Conservation (phyloP, 768 basidiomycete species). For the Lactarius sanguifluus region DNA sequence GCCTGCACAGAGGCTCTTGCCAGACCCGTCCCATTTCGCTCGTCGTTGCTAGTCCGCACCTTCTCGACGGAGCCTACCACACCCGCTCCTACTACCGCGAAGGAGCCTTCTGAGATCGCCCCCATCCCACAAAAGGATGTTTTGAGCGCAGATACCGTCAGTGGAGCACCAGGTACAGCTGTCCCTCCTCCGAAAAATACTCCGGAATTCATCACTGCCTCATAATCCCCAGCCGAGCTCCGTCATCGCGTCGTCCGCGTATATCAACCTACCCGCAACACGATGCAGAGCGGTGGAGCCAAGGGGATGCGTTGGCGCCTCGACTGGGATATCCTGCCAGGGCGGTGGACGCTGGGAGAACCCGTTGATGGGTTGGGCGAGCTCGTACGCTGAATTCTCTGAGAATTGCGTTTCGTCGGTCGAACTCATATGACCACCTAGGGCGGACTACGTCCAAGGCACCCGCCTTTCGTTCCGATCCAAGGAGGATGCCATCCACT, state of each 20-base stretch:
- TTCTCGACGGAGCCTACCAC: constrained; percentile 32
- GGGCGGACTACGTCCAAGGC: constrained; percentile 96
- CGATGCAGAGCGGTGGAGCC: constrained; percentile 90
- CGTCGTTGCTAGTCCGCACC: constrained; percentile 18
- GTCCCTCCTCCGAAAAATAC: not conserved
- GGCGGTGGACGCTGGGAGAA: constrained; percentile 97
- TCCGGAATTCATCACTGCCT: constrained; percentile 5
- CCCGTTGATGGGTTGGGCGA: constrained; percentile 95
- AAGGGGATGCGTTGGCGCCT: constrained; percentile 90
- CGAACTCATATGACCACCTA: constrained; percentile 34
- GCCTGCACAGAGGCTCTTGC: constrained; percentile 35
- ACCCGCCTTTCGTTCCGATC: constrained; percentile 79
- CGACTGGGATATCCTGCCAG: constrained; percentile 90
- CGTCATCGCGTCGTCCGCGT: constrained; percentile 87
- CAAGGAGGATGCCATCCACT: constrained; percentile 90
- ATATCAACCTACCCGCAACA: constrained; percentile 89
- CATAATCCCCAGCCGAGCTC: constrained; percentile 59
- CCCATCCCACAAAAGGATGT: constrained; percentile 54
- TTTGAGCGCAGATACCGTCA: constrained; percentile 76
- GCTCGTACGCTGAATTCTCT: constrained; percentile 63
- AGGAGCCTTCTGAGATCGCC: constrained; percentile 43
- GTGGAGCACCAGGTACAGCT: constrained; percentile 78
- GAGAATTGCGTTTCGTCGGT: not conserved
- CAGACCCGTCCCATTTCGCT: constrained; percentile 30
- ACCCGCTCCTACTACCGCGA: constrained; percentile 32